Evolutionary conservation across 2,329 filamentous ascomycete genomes (phyloP), one percentile per base, ranked within the genome.

Genomic region (Cordyceps javanica): DNA sequence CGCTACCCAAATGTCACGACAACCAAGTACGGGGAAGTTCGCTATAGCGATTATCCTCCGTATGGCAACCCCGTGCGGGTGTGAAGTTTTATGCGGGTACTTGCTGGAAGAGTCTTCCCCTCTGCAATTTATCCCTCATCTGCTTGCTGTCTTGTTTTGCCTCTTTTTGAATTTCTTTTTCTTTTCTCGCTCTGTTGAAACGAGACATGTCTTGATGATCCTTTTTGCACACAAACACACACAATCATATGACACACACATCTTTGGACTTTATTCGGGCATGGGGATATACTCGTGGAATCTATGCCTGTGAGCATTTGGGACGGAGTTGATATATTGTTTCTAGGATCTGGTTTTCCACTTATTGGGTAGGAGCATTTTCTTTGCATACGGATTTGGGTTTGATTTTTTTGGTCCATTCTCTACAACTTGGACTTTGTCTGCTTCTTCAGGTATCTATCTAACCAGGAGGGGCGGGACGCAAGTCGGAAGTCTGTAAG

Each of bases 181-280:
- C 61, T 32, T 26, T 21, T 10, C 34, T 59, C 53, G 28, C 46
- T 30, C 56, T 63, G 46, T 68, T 62, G 66, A 68, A 66, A 68
- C 62, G 64, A 67, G 62, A 70, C 62, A 63, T 68, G 66, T 68
- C 63, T 69, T 70, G 66, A 68, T 62, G 68, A 70, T 65, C 23
- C 11, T 44, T 28, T 25, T 54, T 45, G 32, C 36, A 58, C 32
- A 46, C n/a, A 48, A 16, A 48, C 45, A 48, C 45, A 48, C 34
- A 38, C 26, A 46, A 8, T 6, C 44, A 28, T 16, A 32, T n/a
- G 14, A 21, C 25, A 45, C 42, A 50, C 38, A 39, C 13, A 45
- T 58, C n/a, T 51, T 46, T 23, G 41, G 45, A 49, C 25, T 38
- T 38, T 38, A 56, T 42, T 23, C 34, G 11, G 34, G 36, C 44